Conservation (phyloP, 202 grass and related monocot species). For the Miscanthus sacchariflorus region DNA sequence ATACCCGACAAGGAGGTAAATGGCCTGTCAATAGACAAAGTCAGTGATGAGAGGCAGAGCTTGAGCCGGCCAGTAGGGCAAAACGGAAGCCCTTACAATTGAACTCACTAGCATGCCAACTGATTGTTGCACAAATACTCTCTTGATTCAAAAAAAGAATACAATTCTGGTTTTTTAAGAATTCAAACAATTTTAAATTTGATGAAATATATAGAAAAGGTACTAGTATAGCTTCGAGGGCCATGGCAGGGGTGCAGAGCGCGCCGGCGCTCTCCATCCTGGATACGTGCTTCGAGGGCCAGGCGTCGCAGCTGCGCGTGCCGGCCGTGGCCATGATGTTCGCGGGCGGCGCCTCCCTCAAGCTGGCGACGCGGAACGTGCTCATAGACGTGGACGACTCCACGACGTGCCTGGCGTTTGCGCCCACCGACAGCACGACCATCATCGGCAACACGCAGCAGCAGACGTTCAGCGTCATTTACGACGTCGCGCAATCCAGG, state of each 20-base stretch:
- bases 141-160: too few relatives aligned
- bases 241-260: constrained; percentile 38
- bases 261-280: constrained; percentile 62
- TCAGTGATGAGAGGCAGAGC: too few relatives aligned
- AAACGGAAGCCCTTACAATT: too few relatives aligned
- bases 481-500: constrained; percentile 65
- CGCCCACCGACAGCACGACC: constrained; percentile 44
- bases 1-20: too few relatives aligned
- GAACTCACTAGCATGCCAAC: too few relatives aligned
- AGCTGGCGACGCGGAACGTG: constrained; percentile 57
- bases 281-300: constrained; percentile 79
- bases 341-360: constrained; percentile 60
- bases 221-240: neutral
- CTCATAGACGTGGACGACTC: constrained; percentile 69
- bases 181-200: too few relatives aligned
- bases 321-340: constrained; percentile 64
- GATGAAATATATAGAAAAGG: too few relatives aligned
- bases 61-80: too few relatives aligned
- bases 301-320: constrained; percentile 41
- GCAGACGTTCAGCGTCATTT: constrained; percentile 76
- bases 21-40: too few relatives aligned
- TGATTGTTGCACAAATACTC: too few relatives aligned
- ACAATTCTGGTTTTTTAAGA: too few relatives aligned
- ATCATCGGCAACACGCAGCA: constrained; percentile 94
- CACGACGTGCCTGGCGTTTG: constrained; percentile 82